Base-by-base conservation (phyloP, 2,329 filamentous ascomycete genomes). In the Simplicillium sp. region DNA sequence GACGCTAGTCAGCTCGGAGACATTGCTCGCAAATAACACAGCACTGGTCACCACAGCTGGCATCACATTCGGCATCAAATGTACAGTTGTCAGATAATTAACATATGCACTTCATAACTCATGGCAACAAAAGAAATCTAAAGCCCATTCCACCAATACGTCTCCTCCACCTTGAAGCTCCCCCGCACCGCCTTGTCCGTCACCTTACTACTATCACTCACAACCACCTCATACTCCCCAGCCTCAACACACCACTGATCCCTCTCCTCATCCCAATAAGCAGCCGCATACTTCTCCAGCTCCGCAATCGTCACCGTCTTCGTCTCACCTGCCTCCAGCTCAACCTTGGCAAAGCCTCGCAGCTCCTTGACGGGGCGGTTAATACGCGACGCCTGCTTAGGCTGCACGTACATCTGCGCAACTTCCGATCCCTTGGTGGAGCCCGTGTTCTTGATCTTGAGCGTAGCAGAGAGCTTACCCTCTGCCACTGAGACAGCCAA, bases 181-280 rank as follows among this genome's bases (percentile, higher is more conserved):
- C 61, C 70, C 49, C 56, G 71, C 12, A 82, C 54, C 8, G 67
- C 62, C 45, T 67, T 68, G 4, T 64, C 61, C 4, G 64, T 68
- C 29, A 75, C 57, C 4, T 49, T 62, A 48, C 71, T 84, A 44
- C 75, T 82, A 37, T 71, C 65, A 8, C 69, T 71, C 3, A 85
- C 73, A 40, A 79, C 59, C 13, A 86, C 67, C 42, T 72, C 71
- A 54, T 86, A 87, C 37, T 65, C 64, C 25, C 82, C 84, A 54
- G 70, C 70, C 61, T 85, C 81, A 2, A 72, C 73, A 15, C 75
- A 71, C 82, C 82, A 88, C 51, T 76, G 66, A 41, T 73, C 67
- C 11, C 75, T 65, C 46, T 74, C 70, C 62, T 87, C 83, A 49
- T 86, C 80, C 68, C 79, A 87, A 61, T 80, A 87, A 40, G 76